Evolutionary conservation across 2,329 filamentous ascomycete genomes (phyloP), one percentile per base, ranked within the genome.

Genomic region (Botrytis fragariae): DNA sequence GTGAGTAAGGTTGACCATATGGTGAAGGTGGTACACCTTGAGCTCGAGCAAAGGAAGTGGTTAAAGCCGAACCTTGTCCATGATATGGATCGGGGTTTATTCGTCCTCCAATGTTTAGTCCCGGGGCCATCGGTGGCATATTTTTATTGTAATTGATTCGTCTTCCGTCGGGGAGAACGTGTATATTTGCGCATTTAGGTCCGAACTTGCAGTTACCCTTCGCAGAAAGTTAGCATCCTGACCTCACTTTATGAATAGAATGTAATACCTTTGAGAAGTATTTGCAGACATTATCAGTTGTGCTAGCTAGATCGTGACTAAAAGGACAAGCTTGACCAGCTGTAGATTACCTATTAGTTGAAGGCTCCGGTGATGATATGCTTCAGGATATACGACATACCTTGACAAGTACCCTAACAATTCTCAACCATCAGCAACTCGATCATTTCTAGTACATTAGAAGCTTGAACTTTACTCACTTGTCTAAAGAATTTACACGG

Each of bases 191-290:
- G 86, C 96, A 99, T 84, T 98, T 98, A 76, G 94, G 93, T 75
- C 96, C 96, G 82, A 98, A 99, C 83, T 98, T 98, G 90, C 96
- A 99, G 84, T 98, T 98, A 78, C 96, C 96, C 94, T 98, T 79
- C 71, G 39, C 72, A 70, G 68, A 79, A 76, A 78, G 80, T 77
- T 71, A 79, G 74, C 62, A 62, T n/a, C 22, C 29, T 29, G 37
- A 32, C 25, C n/a, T 39, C 60, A 57, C 37, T 37, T 37, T 37
- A 25, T 5, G 42, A 37, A n/a, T 45, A 16, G 10, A 22, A 35
- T 12, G 62, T 82, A 85, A 79, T 85, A 97, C 94, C 91, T 98
- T 99, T 81, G 95, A 93, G 83, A 98, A 99, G 85, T 98, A 99
- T 84, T 98, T 99, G 91, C 96, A 99, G 77, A 97, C 90, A 75